Conservation (phyloP, 2,329 filamentous ascomycete genomes). For the Sporothrix variecibatus region DNA sequence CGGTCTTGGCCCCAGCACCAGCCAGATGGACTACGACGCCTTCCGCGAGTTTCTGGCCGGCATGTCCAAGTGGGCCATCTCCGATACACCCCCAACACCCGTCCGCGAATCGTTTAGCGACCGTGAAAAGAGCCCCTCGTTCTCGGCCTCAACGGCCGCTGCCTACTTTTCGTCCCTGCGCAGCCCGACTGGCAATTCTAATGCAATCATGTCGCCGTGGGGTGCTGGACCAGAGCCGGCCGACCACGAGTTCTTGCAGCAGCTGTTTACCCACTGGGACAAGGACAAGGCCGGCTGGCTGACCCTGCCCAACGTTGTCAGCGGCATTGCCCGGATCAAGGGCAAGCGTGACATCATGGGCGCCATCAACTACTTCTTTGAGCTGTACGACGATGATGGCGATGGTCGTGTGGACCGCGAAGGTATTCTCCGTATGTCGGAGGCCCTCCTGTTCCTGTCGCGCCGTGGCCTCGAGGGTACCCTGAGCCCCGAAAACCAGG, state of each 20-base stretch:
- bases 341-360: conserved; percentile 96
- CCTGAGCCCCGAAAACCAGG: conserved; percentile 65
- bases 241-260: conserved; percentile 90
- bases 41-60: conserved; percentile 92
- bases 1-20: conserved; percentile 84
- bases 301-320: conserved; percentile 88
- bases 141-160: conserved; percentile 39
- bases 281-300: conserved; percentile 73
- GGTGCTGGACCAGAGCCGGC: conserved; percentile 67
- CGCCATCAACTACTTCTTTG: conserved; percentile 96
- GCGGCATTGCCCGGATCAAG: conserved; percentile 86
- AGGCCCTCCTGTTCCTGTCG: conserved; percentile 89
- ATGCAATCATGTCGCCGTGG: conserved; percentile 51
- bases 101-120: conserved; percentile 50
- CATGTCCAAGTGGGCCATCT: conserved; percentile 89
- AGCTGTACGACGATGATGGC: conserved; percentile 89
- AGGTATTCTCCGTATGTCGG: conserved; percentile 91
- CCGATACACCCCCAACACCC: conserved; percentile 72
- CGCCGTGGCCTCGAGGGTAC: conserved; percentile 80
- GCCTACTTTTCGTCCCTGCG: conserved; percentile 63
- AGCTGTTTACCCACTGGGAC: conserved; percentile 88
- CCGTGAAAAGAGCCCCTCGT: conserved; percentile 60
- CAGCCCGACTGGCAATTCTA: conserved; percentile 50
- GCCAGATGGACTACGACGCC: conserved; percentile 94
- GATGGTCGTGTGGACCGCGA: conserved; percentile 93